Conservation (phyloP, 148 eudicot species). For the Fagopyrum tataricum region DNA sequence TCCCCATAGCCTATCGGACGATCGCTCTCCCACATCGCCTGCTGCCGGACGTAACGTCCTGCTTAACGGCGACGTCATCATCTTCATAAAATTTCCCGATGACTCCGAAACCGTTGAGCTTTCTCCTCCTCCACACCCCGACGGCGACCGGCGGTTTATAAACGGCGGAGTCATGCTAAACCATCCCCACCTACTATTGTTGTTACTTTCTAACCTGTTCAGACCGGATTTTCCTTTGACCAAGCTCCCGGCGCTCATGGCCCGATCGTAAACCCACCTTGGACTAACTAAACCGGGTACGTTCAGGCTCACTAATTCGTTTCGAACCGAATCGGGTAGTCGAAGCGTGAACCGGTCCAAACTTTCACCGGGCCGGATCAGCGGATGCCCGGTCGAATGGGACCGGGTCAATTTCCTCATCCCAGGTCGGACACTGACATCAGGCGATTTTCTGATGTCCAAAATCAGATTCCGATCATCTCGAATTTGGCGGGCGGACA, state of each 20-base stretch:
- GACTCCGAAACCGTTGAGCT: background rate
- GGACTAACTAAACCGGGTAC: conserved; percentile 13
- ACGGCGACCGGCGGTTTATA: background rate
- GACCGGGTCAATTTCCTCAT: conserved; percentile 33
- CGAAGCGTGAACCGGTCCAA: conserved; percentile 49
- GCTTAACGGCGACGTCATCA: conserved; percentile 1
- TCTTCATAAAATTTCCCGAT: background rate
- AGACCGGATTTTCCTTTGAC: background rate
- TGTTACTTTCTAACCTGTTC: background rate
- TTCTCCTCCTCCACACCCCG: background rate
- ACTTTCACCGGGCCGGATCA: conserved; percentile 32
- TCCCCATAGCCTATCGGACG: conserved; percentile 12
- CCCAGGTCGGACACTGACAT: background rate
- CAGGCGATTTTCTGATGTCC: conserved; percentile 11
- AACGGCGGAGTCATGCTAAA: conserved; percentile 2
- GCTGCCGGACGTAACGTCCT: background rate
- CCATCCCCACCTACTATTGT: background rate
- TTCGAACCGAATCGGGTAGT: conserved; percentile 46
- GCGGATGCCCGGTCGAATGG: conserved; percentile 46
- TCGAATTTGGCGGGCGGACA: background rate
- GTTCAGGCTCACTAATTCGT: conserved; percentile 12
- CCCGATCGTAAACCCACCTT: background rate
- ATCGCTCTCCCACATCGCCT: conserved; percentile 5
- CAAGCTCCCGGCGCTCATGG: background rate
- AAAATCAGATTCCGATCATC: conserved; percentile 4